These are phyloP conservation scores for Entrophospora sp. DNA, from an alignment of 192 early-diverging fungal genomes.

Conservation along the genomic window DNA sequence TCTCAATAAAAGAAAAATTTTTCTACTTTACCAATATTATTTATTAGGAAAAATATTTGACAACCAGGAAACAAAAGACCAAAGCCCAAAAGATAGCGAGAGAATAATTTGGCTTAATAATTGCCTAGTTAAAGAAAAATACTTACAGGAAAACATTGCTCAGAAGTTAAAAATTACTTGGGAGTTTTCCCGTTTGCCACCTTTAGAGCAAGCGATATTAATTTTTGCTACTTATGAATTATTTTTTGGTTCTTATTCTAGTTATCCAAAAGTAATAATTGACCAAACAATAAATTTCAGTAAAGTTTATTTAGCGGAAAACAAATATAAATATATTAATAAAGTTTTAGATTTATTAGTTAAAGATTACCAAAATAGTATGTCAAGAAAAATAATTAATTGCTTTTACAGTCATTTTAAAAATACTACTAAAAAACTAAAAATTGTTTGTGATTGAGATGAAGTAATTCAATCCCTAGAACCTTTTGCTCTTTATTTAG, in stretches of 20 bases:
- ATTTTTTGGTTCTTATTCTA: neutral
- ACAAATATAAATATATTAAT: slow-evolving; percentile 1
- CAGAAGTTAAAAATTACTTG: neutral
- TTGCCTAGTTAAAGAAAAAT: neutral
- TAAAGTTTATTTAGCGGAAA: neutral
- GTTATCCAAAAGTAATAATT: neutral
- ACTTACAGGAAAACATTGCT: neutral
- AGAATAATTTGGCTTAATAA: neutral
- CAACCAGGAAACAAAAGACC: neutral
- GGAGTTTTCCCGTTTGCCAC: neutral
- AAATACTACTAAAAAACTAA: too few relatives aligned
- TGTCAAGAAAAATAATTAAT: too few relatives aligned
- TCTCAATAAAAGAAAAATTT: slow-evolving; percentile 4
- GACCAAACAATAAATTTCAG: neutral
- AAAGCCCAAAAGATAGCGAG: neutral
- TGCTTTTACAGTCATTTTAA: too few relatives aligned
- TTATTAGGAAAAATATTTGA: neutral
- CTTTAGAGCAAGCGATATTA: neutral
- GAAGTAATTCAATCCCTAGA: too few relatives aligned
- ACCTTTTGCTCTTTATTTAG: too few relatives aligned
- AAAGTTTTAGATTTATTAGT: neutral
- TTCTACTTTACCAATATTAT: slow-evolving; percentile 2
- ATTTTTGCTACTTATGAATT: slow-evolving; percentile 1
- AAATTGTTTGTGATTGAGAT: too few relatives aligned
- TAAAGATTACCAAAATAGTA: too few relatives aligned